These are phyloP conservation scores for Berkeleyomyces rouxiae DNA, from an alignment of 2,329 filamentous ascomycete genomes.

Conservation along the genomic window DNA sequence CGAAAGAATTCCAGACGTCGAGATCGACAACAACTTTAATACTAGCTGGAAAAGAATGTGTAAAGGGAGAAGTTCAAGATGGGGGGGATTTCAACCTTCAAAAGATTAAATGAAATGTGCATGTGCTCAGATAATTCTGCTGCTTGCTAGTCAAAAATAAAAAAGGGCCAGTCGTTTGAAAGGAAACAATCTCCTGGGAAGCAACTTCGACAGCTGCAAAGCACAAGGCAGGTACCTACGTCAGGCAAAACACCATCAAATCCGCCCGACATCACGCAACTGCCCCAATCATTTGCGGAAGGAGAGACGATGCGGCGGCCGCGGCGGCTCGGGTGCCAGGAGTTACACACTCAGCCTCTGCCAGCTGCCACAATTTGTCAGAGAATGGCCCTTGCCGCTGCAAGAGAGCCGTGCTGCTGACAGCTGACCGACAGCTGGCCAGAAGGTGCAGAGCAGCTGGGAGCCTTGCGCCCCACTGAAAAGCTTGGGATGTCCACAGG, in stretches of 20 bases:
- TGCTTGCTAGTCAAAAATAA: neutral
- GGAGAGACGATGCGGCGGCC: neutral
- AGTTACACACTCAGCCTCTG: neutral
- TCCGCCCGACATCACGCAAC: neutral
- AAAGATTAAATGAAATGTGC: neutral
- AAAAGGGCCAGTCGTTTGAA: neutral
- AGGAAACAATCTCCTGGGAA: neutral
- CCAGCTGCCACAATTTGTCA: neutral
- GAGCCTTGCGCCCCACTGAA: slow-evolving; percentile 1
- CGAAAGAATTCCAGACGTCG: neutral
- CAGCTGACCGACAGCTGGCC: neutral
- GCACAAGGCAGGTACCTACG: neutral
- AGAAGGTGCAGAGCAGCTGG: too few relatives aligned
- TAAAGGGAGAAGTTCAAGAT: slow-evolving; percentile 1
- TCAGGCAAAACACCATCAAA: neutral
- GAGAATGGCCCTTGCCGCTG: neutral
- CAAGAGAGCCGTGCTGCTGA: neutral
- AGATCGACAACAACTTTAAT: neutral
- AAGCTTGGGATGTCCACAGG: neutral
- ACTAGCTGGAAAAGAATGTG: neutral
- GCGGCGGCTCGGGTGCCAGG: neutral
- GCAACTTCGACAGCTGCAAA: neutral
- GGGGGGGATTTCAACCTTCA: neutral
- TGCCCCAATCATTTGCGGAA: neutral
- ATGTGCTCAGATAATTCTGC: neutral